Evolutionary conservation across 2,329 filamentous ascomycete species (phyloP), one percentile per base, ranked within the genome.

Genomic region (Leptographium lundbergii): DNA sequence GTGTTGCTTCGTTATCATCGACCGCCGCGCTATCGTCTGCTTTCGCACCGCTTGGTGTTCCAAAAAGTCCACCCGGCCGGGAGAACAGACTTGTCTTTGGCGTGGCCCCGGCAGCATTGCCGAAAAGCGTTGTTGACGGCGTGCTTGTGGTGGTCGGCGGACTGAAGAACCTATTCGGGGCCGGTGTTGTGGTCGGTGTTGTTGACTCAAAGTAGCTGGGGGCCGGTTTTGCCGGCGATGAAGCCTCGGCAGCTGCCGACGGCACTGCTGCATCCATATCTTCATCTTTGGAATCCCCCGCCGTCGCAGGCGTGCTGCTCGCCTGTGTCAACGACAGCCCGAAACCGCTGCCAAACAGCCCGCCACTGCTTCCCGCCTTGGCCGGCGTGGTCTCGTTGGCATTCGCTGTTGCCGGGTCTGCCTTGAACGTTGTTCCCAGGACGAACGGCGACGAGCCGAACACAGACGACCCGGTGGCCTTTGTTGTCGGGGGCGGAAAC

Each of bases 401-500:
- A 27, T 87, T 79, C 60, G 82, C 83, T 1, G 80, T 76, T 52
- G 77, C 76, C 6, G 80, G 77, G 63, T 88, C 85, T 10, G 78
- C 76, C 66, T 84, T 82, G 72, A 89, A 90, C 1, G 81, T 84
- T 34, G 82, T 85, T 47, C 80, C 79, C 19, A 89, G 74, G 64
- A 87, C 86, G 72, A 89, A 89, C 0, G 81, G 78, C 19, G 74
- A 71, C n/a, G 76, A 76, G 29, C 75, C 77, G 66, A 81, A 79
- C 9, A 68, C 63, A 62, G 68, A 56, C 59, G 62, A 39, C 22
- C 67, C 66, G 59, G 69, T 69, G 9, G 69, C 65, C 58, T 74
- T 76, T 24, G 74, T 71, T 32, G 66, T 68, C 36, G 71, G 66
- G 7, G 73, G 66, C 1, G 71, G 71, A 63, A 77, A 77, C 2